Percentiles rank a stretch among this genome's conserved stretches.
Evolutionary conservation across 768 basidiomycete species (phyloP).

Genomic region (Terana coerulea): DNA sequence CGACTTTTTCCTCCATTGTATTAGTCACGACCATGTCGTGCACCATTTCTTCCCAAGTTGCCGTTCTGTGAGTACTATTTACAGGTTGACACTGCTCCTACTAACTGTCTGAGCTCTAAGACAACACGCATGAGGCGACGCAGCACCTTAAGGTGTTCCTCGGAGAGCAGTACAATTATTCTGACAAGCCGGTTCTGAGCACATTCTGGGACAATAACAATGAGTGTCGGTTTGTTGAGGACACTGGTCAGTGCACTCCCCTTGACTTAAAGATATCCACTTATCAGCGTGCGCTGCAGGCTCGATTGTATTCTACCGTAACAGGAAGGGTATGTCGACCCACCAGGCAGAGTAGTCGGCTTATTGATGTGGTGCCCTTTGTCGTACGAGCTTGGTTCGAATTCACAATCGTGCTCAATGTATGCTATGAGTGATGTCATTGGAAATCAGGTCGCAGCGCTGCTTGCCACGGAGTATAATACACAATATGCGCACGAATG

Average conservation of each 20-base stretch:
- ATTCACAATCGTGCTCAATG: too few species aligned
- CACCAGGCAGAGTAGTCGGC: too few species aligned
- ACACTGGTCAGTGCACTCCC: background rate
- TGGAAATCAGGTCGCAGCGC: too few species aligned
- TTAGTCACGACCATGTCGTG: conserved; percentile 3
- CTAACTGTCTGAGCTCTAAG: conserved; percentile 10
- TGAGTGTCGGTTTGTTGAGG: background rate
- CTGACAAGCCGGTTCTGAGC: conserved; percentile 25
- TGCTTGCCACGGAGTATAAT: too few species aligned
- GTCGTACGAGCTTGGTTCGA: too few species aligned
- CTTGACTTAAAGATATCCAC: too few species aligned
- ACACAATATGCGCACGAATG: too few species aligned
- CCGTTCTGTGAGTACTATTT: background rate
- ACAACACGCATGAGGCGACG: conserved; percentile 27
- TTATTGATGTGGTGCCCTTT: too few species aligned
- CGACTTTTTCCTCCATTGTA: conserved; percentile 19
- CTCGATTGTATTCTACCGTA: too few species aligned
- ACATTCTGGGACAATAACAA: conserved; percentile 23
- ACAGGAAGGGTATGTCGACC: too few species aligned
- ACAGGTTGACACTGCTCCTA: background rate
- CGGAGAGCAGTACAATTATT: conserved; percentile 26
- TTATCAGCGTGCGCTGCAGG: too few species aligned
- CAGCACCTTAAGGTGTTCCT: conserved; percentile 24
- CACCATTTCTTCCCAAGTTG: conserved; percentile 6
- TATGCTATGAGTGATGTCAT: too few species aligned